phyloP scores from a whole-genome alignment of 306 rosid genomes.

The Prunus padus region DNA sequence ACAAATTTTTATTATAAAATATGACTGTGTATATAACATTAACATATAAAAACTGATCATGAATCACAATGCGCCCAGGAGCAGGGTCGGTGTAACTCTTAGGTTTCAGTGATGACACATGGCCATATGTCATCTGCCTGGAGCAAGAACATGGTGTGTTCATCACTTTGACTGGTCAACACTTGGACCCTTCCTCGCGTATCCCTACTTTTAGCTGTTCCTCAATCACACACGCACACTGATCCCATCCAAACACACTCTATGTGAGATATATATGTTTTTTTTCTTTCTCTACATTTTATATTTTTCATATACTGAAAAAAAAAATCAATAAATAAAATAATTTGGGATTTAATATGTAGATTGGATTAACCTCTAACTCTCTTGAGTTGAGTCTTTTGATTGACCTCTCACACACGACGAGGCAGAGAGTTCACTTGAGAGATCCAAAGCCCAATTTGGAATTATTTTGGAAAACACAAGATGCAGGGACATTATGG shows the following conservation, averaged over 20 bases:
- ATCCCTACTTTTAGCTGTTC: conserved; percentile 31
- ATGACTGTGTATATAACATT: not conserved
- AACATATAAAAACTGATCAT: not conserved
- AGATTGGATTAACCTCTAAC: not conserved
- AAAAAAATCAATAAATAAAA: not conserved
- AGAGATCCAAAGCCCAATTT: conserved; percentile 15
- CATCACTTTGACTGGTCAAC: conserved; percentile 49
- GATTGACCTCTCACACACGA: not conserved
- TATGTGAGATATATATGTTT: not conserved
- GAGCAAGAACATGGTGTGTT: conserved; percentile 12
- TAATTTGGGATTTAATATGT: conserved; percentile 45
- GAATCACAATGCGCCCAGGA: not conserved
- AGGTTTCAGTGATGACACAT: conserved; percentile 12
- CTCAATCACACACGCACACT: not conserved
- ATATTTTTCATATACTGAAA: not conserved
- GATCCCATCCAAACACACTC: not conserved
- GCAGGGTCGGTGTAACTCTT: conserved; percentile 25
- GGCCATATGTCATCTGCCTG: not conserved
- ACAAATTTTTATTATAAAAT: not conserved
- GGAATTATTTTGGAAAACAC: not conserved
- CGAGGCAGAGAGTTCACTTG: conserved; percentile 1
- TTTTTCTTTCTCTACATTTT: not conserved
- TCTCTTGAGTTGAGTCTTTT: not conserved
- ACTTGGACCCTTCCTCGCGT: conserved; percentile 23
- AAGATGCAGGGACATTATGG: conserved; percentile 12